phyloP scores from a whole-genome alignment of 2,329 filamentous ascomycete genomes.

The Ceratocystis alfenasii region DNA sequence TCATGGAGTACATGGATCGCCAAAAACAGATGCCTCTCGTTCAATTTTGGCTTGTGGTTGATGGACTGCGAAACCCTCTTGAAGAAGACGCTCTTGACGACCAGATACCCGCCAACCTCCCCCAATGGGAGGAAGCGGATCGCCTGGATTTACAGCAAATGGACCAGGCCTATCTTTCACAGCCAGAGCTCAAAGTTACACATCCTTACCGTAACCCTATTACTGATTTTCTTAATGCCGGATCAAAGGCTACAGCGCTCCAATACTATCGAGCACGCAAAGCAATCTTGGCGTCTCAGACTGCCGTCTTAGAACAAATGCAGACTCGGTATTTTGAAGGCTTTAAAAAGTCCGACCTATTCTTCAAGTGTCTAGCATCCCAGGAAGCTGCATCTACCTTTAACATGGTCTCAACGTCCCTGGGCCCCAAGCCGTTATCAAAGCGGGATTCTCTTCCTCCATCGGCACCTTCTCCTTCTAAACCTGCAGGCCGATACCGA shows the following conservation, averaged over 20 bases:
- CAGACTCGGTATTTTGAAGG: slow-evolving; percentile 65
- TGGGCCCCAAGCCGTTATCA: neutral
- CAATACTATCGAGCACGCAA: slow-evolving; percentile 77
- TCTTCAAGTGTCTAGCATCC: slow-evolving; percentile 88
- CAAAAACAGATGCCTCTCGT: slow-evolving; percentile 76
- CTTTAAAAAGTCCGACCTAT: slow-evolving; percentile 88
- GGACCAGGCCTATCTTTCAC: slow-evolving; percentile 75
- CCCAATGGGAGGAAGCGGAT: slow-evolving; percentile 71
- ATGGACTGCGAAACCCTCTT: slow-evolving; percentile 86
- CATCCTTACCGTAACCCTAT: slow-evolving; percentile 58
- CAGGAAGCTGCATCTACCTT: slow-evolving; percentile 51
- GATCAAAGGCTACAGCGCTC: slow-evolving; percentile 59
- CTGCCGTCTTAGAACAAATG: slow-evolving; percentile 71
- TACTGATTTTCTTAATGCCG: slow-evolving; percentile 64
- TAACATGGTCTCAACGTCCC: neutral
- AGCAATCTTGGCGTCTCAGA: slow-evolving; percentile 72
- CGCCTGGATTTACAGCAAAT: slow-evolving; percentile 82
- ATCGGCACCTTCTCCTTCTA: slow-evolving; percentile 1
- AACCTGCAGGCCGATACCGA: slow-evolving; percentile 14
- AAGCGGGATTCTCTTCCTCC: slow-evolving; percentile 7
- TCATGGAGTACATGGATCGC: slow-evolving; percentile 99
- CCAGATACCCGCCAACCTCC: slow-evolving; percentile 46
- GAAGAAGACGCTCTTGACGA: slow-evolving; percentile 58
- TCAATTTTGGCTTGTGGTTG: slow-evolving; percentile 97
- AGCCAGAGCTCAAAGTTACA: slow-evolving; percentile 67